A percentile compares a stretch with the other conserved stretches of the same genome.
phyloP scores from a whole-genome alignment of 2,329 filamentous ascomycete species.

The Cytospora schulzeri region DNA sequence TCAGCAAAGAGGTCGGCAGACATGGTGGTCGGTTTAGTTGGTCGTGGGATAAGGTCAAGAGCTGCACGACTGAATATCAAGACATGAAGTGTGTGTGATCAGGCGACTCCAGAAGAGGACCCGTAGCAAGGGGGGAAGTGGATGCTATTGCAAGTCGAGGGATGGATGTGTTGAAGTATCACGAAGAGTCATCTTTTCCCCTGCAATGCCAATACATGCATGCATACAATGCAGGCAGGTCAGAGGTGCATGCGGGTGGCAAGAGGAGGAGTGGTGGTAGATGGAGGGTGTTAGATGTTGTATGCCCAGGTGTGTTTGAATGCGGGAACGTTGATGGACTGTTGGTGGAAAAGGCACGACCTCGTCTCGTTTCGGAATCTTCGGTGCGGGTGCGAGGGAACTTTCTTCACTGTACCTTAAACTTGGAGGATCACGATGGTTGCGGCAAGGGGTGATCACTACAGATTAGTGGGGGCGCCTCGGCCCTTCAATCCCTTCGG shows the following conservation, averaged over 20 bases:
- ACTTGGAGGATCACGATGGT: background rate
- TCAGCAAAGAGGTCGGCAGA: constrained; percentile 68
- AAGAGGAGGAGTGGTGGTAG: constrained; percentile 6
- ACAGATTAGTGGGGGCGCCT: too few species aligned
- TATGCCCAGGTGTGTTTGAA: background rate
- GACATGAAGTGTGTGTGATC: constrained; percentile 1
- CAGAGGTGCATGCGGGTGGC: constrained; percentile 15
- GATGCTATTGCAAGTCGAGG: constrained; percentile 5
- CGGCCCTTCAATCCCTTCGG: background rate
- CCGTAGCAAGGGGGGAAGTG: background rate
- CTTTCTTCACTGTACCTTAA: too few species aligned
- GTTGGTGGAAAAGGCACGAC: constrained; percentile 11
- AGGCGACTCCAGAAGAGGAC: background rate
- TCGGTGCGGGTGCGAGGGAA: constrained; percentile 1
- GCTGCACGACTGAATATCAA: constrained; percentile 7
- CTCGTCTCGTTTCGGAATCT: background rate
- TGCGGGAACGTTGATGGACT: constrained; percentile 12
- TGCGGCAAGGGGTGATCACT: background rate
- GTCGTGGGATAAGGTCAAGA: constrained; percentile 13
- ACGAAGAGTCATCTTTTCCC: constrained; percentile 18
- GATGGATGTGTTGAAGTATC: background rate
- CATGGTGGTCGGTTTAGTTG: constrained; percentile 44
- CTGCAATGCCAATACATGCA: constrained; percentile 1
- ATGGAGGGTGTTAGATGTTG: background rate
- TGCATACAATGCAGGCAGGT: constrained; percentile 2